Percentiles rank a stretch among this genome's conserved stretches.
Conservation (phyloP, 805 yeast species). For the Hanseniaspora thailandica region DNA sequence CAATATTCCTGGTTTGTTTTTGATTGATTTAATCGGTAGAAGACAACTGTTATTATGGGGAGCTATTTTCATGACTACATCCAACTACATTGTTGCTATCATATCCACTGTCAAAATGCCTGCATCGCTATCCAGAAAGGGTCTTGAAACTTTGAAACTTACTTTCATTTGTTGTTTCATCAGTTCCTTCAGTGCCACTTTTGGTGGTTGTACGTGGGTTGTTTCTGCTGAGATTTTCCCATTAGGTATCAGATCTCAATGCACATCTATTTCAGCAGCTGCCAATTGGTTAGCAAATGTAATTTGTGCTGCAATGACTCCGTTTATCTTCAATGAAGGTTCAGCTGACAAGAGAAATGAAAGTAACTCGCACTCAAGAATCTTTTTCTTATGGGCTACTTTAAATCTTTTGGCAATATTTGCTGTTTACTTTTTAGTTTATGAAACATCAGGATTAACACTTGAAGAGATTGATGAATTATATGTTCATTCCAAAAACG, state of each 20-base stretch:
- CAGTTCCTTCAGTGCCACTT: slow-evolving; percentile 64
- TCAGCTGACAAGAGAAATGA: slow-evolving; percentile 1
- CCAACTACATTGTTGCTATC: slow-evolving; percentile 57
- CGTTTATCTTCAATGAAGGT: slow-evolving; percentile 61
- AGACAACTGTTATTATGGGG: slow-evolving; percentile 59
- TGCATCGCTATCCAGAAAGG: not conserved
- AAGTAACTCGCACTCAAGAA: slow-evolving; percentile 43
- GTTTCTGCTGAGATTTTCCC: slow-evolving; percentile 55
- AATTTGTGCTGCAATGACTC: slow-evolving; percentile 61
- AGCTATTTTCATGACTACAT: slow-evolving; percentile 61
- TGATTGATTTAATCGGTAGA: slow-evolving; percentile 74
- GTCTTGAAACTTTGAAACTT: slow-evolving; percentile 6
- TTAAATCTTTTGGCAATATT: slow-evolving; percentile 47
- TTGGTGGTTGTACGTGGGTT: slow-evolving; percentile 81
- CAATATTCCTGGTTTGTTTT: slow-evolving; percentile 71
- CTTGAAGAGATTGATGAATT: slow-evolving; percentile 74
- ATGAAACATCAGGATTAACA: slow-evolving; percentile 68
- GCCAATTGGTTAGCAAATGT: slow-evolving; percentile 74
- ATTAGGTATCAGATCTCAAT: slow-evolving; percentile 61
- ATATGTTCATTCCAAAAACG: slow-evolving; percentile 48
- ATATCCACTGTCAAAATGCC: slow-evolving; percentile 45
- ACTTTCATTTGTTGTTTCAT: slow-evolving; percentile 61
- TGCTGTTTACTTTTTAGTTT: slow-evolving; percentile 54
- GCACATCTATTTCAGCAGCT: slow-evolving; percentile 64
- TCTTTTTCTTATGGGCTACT: slow-evolving; percentile 74